These are phyloP conservation scores for Xylaria sp. DNA, from an alignment of 2,329 filamentous ascomycete species.

Conservation along the genomic window DNA sequence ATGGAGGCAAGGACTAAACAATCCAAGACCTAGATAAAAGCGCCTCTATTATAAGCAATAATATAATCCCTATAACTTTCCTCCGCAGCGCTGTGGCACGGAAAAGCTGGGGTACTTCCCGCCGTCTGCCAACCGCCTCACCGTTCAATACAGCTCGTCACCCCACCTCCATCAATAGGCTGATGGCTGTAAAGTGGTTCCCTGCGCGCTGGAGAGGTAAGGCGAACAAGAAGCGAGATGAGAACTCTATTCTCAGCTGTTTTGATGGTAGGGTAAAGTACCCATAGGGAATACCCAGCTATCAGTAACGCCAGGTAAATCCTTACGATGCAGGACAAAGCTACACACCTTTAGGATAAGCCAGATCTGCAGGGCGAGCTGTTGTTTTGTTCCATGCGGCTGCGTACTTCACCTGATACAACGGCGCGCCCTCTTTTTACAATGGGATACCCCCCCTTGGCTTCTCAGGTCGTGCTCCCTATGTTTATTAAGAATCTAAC, in stretches of 20 bases:
- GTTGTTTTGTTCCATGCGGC: constrained; percentile 30
- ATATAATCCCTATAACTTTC: constrained; percentile 32
- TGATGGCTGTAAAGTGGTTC: constrained; percentile 13
- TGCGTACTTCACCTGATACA: constrained; percentile 36
- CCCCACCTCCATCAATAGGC: neutral
- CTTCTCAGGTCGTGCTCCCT: constrained; percentile 12
- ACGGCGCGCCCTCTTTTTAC: constrained; percentile 24
- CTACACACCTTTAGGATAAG: constrained; percentile 14
- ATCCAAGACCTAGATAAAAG: neutral
- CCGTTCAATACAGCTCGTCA: constrained; percentile 16
- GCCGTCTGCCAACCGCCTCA: constrained; percentile 29
- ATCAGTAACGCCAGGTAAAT: constrained; percentile 7
- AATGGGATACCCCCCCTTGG: constrained; percentile 10
- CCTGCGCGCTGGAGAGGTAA: constrained; percentile 23
- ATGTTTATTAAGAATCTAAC: neutral
- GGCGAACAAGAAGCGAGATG: constrained; percentile 37
- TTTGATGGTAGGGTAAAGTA: constrained; percentile 14
- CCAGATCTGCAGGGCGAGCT: constrained; percentile 31
- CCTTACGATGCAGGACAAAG: constrained; percentile 19
- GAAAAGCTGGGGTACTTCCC: constrained; percentile 25
- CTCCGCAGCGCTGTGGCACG: constrained; percentile 10
- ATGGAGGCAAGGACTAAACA: neutral
- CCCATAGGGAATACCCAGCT: constrained; percentile 3
- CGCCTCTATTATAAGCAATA: neutral
- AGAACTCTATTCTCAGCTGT: constrained; percentile 30